Evolutionary conservation across 176 grass and related monocot species (phyloP).

Genomic region (Triticum turgidum): DNA sequence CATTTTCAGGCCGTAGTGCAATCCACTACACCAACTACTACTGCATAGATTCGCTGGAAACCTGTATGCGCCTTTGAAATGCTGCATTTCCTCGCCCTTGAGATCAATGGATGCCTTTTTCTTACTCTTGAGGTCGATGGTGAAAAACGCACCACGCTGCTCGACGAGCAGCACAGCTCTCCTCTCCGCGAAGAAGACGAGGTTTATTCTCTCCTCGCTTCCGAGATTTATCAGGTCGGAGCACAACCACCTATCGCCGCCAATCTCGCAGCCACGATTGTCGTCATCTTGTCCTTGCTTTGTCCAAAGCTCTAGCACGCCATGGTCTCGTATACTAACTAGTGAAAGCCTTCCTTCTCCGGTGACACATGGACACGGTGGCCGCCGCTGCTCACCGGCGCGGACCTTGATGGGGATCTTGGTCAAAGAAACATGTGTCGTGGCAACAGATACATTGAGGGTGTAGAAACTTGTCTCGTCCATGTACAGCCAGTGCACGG

Average conservation of each 20-base stretch:
- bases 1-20: background rate
- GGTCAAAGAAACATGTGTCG: background rate
- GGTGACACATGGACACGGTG: background rate
- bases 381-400: background rate
- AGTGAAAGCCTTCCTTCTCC: background rate
- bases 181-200: background rate
- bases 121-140: background rate
- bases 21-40: background rate
- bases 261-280: too few species aligned
- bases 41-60: background rate
- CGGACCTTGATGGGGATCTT: background rate
- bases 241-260: background rate
- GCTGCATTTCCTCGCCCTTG: background rate
- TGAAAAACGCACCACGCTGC: background rate
- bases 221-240: background rate
- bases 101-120: background rate
- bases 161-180: background rate
- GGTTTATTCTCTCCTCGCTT: background rate
- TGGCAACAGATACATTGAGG: background rate
- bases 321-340: background rate
- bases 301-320: background rate
- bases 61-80: background rate
- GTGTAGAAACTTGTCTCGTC: background rate
- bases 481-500: background rate
- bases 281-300: background rate